Conservation (phyloP, 2,329 filamentous ascomycete genomes). For the Cercospora nicotianae region DNA sequence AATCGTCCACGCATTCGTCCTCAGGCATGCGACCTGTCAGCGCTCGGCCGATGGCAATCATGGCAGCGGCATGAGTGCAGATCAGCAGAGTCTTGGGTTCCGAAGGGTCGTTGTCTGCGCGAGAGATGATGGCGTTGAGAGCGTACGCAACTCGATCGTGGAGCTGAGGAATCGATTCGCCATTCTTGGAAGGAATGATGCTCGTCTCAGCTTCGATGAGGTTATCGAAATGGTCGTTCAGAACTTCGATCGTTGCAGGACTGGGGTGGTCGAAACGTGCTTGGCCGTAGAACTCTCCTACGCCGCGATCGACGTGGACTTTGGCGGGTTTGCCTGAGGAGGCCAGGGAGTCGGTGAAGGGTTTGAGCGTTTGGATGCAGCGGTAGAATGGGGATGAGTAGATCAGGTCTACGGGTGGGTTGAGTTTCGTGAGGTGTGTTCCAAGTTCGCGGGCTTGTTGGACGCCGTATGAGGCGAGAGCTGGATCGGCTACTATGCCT, state of each 20-base stretch:
- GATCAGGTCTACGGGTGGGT: constrained; percentile 70
- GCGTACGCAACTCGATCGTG: constrained; percentile 76
- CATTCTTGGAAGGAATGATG: constrained; percentile 65
- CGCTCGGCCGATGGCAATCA: constrained; percentile 81
- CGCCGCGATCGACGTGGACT: constrained; percentile 44
- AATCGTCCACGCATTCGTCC: constrained; percentile 72
- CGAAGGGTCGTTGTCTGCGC: constrained; percentile 67
- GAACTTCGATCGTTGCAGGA: constrained; percentile 63
- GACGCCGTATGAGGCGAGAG: constrained; percentile 82
- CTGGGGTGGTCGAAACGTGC: constrained; percentile 82
- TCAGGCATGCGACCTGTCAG: constrained; percentile 77
- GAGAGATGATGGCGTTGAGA: constrained; percentile 67
- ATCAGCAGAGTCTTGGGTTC: constrained; percentile 69
- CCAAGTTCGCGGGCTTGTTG: constrained; percentile 78
- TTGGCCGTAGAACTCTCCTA: constrained; percentile 85
- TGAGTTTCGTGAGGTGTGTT: constrained; percentile 59
- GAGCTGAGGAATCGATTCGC: constrained; percentile 76
- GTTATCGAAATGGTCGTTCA: constrained; percentile 68
- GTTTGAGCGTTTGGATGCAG: constrained; percentile 79
- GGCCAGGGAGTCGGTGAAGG: constrained; percentile 59
- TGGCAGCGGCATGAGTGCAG: constrained; percentile 83
- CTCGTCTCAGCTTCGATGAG: constrained; percentile 47
- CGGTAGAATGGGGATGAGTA: constrained; percentile 87
- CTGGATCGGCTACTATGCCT: constrained; percentile 82
- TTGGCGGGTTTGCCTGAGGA: constrained; percentile 22